Base-by-base conservation (phyloP, 371 early-diverging fungal species). In the Apophysomyces trapeziformis region DNA sequence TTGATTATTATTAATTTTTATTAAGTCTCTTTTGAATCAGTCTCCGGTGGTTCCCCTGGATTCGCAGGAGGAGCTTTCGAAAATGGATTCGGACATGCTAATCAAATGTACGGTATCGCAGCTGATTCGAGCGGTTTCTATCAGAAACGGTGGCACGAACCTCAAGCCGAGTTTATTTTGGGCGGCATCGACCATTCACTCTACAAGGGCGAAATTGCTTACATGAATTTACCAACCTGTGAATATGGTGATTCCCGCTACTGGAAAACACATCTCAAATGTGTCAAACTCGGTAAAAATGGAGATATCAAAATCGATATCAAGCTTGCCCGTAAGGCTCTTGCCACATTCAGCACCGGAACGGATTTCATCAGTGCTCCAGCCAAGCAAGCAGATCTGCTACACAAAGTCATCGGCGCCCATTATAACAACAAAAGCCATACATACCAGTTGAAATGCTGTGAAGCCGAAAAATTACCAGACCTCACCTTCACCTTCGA, bases 101-200 rank as follows among this genome's bases (percentile, higher is more conserved):
- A 63, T 43, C 26, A 50, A 37, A 57, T 43, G 54, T 56, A 38
- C 41, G 21, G 47, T 64, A 21, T 64, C 56, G 70, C 39, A 50
- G 60, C 65, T 18, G 63, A 70, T 56, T 59, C 70, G 9, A 12
- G 18, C 13, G 64, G 67, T 13, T 81, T 67, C 61, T 77, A 77
- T 26, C 70, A 68, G 56, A 81, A 81, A 64, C 67, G 73, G 38
- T 66, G 68, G 68, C 60, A 73, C 56, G 6, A 50, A 16, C 61
- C 72, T 36, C 69, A 78, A 3, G 82, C 67, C 35, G 72, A 78
- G 50, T 81, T 81, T 46, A 76, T 81, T 37, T 73, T 81, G 61
- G 82, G 82, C 41, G 82, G 82, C 46, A 59, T 82, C 50, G 82
- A 82, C 54, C 82, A 78, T 57, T 59, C 66, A 12, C 67, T 78